These are phyloP conservation scores for Triticum turgidum DNA, from an alignment of 176 grass and related monocot species.

Conservation along the genomic window DNA sequence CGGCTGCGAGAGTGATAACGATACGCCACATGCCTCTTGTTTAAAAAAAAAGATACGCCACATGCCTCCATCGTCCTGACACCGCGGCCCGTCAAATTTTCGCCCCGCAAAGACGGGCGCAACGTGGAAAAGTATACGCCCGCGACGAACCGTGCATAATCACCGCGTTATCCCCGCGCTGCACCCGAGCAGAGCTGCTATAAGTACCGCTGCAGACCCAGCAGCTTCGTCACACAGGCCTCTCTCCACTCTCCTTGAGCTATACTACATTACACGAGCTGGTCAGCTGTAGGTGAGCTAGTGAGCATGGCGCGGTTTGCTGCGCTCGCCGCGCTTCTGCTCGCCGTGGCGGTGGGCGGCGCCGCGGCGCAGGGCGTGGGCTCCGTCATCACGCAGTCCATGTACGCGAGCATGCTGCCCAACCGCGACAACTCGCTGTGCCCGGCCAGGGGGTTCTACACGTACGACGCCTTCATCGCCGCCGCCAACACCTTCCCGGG, in stretches of 20 bases:
- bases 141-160: not conserved
- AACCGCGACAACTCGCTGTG: constrained; percentile 38
- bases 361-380: constrained; percentile 25
- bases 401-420: constrained; percentile 42
- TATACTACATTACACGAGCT: not conserved
- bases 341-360: constrained; percentile 22
- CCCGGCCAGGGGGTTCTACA: constrained; percentile 47
- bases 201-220: not conserved
- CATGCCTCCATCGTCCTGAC: not conserved
- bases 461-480: constrained; percentile 44
- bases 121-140: not conserved
- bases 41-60: not conserved
- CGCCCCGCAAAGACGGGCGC: not conserved
- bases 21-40: not conserved
- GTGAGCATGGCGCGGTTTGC: not conserved
- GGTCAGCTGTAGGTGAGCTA: not conserved
- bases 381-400: constrained; percentile 33
- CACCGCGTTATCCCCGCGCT: not conserved
- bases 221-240: not conserved
- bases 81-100: not conserved
- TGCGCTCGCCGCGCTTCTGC: not conserved
- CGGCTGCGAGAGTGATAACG: not conserved
- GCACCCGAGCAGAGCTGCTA: not conserved
- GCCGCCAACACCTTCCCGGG: constrained; percentile 39
- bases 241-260: not conserved